Conservation (phyloP, 2,329 filamentous ascomycete genomes). For the Pyrenochaeta sp. region DNA sequence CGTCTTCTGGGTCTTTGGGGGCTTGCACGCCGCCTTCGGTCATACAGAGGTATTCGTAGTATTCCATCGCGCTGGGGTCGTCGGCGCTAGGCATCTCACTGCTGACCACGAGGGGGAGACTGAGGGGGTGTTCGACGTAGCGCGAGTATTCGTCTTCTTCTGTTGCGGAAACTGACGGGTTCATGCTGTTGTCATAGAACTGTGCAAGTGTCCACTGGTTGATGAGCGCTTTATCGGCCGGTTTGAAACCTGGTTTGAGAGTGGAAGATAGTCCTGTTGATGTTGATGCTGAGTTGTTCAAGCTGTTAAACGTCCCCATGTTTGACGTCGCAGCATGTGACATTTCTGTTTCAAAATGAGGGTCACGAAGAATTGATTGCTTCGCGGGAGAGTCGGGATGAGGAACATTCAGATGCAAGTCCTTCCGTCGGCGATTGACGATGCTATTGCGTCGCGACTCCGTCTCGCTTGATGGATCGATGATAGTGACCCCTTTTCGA, state of each 20-base stretch:
- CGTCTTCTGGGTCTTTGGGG: slow-evolving; percentile 26
- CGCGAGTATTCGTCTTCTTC: slow-evolving; percentile 87
- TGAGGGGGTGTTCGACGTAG: slow-evolving; percentile 88
- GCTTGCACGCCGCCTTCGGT: slow-evolving; percentile 28
- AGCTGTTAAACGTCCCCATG: slow-evolving; percentile 26
- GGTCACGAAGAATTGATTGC: slow-evolving; percentile 53
- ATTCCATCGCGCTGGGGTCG: slow-evolving; percentile 66
- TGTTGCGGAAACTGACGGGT: slow-evolving; percentile 77
- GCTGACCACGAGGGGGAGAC: slow-evolving; percentile 81
- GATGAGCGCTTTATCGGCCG: slow-evolving; percentile 78
- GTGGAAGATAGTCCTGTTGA: slow-evolving; percentile 37
- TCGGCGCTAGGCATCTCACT: slow-evolving; percentile 66
- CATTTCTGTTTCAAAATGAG: slow-evolving; percentile 45
- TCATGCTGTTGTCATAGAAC: slow-evolving; percentile 83
- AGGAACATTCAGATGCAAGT: slow-evolving; percentile 30
- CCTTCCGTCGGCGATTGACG: slow-evolving; percentile 24
- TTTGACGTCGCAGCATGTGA: slow-evolving; percentile 24
- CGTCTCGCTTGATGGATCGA: slow-evolving; percentile 63
- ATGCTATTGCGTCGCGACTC: slow-evolving; percentile 29
- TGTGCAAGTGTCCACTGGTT: slow-evolving; percentile 90
- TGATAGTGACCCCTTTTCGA: slow-evolving; percentile 73
- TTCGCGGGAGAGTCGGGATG: slow-evolving; percentile 47
- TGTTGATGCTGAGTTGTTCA: slow-evolving; percentile 37
- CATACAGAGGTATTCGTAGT: slow-evolving; percentile 79
- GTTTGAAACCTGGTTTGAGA: slow-evolving; percentile 49